phyloP scores from a whole-genome alignment of 1,139 yeast genomes.

The Scheffersomyces lignicola region DNA sequence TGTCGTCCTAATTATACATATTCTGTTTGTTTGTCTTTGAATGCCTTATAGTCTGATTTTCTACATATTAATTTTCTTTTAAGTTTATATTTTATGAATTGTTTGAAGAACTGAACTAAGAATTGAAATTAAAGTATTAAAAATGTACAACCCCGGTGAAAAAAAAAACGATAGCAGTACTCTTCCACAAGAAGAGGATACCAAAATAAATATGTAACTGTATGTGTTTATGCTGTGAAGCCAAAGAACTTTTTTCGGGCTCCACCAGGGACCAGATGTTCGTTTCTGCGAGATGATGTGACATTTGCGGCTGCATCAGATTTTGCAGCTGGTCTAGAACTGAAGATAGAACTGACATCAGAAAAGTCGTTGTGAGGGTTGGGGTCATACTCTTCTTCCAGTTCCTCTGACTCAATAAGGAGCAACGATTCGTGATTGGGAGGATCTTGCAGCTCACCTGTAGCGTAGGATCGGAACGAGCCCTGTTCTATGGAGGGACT shows the following conservation, averaged over 20 bases:
- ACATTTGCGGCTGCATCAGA: too few species aligned
- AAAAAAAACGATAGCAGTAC: too few species aligned
- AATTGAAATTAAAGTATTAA: not conserved
- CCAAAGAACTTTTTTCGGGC: not conserved
- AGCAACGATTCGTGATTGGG: not conserved
- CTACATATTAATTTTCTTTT: not conserved
- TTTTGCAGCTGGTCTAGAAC: conserved; percentile 3
- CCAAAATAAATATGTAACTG: not conserved
- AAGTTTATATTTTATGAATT: too few species aligned
- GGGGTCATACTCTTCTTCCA: conserved; percentile 1
- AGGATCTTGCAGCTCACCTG: not conserved
- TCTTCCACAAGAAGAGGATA: too few species aligned
- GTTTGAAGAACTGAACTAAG: not conserved
- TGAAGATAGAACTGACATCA: conserved; percentile 3
- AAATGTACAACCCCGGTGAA: not conserved
- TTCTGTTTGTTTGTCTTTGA: not conserved
- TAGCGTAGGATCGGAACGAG: not conserved
- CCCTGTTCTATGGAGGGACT: not conserved
- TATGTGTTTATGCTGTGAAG: too few species aligned
- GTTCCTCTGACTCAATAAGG: not conserved
- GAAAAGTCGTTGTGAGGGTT: not conserved
- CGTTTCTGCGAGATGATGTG: conserved; percentile 1
- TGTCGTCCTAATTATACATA: too few species aligned
- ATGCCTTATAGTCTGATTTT: not conserved
- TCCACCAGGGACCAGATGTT: not conserved